Base-by-base conservation (phyloP, 2,329 filamentous ascomycete species). In the Capronia epimyces region DNA sequence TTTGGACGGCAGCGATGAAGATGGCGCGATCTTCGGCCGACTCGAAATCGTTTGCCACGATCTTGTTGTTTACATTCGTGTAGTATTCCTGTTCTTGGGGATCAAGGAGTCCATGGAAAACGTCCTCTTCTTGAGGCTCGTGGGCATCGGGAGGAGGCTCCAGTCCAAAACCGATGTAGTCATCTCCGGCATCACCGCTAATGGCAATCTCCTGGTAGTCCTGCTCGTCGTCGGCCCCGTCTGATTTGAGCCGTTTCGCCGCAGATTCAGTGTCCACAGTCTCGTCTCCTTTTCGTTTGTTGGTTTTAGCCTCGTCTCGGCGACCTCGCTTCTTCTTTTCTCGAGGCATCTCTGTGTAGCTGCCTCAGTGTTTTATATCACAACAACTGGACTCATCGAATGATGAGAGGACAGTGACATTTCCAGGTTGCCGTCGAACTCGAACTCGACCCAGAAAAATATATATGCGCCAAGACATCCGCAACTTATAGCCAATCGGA, bases 1-100 rank as follows among this genome's bases (percentile, higher is more conserved):
- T 78, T 70, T 87, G 95, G 45, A 97, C 86, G 67, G 85, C 94
- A 55, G 84, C 81, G 41, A 97, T 69, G 63, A 89, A 89, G 43
- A 85, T 63, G 47, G 75, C 73, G 51, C 83, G 79, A 60, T 89
- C 86, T 60, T 95, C 88, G 46, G 81, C 68, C 32, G 83, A 82
- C 34, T 80, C 81, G 66, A 97, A 97, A 66, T 91, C 82, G 71
- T 97, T 93, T 60, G 88, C 71, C 67, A 95, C 90, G 53, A 98
- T 82, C 71, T 94, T 77, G 67, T 94, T 86, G 72, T 94, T 90
- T 47, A 90, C 89, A 42, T 83, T 82, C 60, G 87, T 85, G 69
- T 97, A 98, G 69, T 96, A 96, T 68, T 96, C 90, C 66, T 95
- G 89, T 73, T 98, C 93, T 60, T 94, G 82, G 48, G 94, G 85